phyloP scores from a whole-genome alignment of 495 filamentous ascomycete species.

The Penicillium roqueforti region DNA sequence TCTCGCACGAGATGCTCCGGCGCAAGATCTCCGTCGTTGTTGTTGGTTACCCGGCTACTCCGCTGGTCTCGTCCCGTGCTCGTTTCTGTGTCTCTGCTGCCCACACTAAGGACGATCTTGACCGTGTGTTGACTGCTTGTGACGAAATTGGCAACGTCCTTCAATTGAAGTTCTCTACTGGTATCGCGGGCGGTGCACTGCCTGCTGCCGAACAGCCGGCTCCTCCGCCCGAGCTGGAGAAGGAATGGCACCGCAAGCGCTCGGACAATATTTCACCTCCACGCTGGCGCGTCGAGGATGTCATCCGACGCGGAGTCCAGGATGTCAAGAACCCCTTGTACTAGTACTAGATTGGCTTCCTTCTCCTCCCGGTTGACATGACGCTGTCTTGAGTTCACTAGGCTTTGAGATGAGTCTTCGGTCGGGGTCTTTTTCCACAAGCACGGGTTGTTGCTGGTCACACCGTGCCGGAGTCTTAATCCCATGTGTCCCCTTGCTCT shows the following conservation, averaged over 20 bases:
- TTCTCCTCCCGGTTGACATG: conserved; percentile 9
- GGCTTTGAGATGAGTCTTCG: conserved; percentile 14
- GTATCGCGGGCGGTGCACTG: conserved; percentile 80
- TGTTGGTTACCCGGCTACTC: conserved; percentile 97
- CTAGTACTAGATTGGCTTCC: conserved; percentile 29
- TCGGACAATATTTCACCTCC: conserved; percentile 57
- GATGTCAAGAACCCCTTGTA: conserved; percentile 69
- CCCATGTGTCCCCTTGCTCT: conserved; percentile 8
- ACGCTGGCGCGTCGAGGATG: conserved; percentile 76
- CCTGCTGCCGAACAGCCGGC: conserved; percentile 65
- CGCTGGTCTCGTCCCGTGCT: conserved; percentile 86
- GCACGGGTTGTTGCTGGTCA: conserved; percentile 44
- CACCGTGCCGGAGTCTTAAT: conserved; percentile 28
- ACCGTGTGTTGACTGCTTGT: conserved; percentile 83
- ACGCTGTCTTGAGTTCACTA: conserved; percentile 18
- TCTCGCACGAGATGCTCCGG: conserved; percentile 95
- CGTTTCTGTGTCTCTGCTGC: conserved; percentile 94
- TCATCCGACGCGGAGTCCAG: conserved; percentile 71
- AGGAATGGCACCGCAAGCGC: conserved; percentile 50
- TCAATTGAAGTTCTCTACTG: conserved; percentile 93
- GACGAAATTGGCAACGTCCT: conserved; percentile 89
- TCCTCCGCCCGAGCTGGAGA: conserved; percentile 67
- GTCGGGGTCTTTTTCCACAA: conserved; percentile 17
- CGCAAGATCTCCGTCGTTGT: conserved; percentile 98
- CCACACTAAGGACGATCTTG: conserved; percentile 97